Evolutionary conservation across 2,329 filamentous ascomycete genomes (phyloP).

Genomic region (Dendrostoma leiphaemia): DNA sequence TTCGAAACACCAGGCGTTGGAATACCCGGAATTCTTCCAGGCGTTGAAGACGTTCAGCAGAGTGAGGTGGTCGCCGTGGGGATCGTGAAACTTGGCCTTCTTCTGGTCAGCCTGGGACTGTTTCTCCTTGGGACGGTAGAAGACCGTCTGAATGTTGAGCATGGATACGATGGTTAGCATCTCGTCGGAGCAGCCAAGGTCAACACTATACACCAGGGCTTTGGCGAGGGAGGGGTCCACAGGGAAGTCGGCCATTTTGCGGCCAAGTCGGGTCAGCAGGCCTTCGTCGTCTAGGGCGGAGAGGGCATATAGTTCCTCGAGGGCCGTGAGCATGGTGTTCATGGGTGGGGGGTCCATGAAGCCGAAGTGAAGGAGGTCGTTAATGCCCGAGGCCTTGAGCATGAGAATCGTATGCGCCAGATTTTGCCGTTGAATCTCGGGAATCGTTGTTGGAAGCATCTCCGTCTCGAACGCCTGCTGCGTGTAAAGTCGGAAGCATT

Average conservation of each 20-base stretch:
- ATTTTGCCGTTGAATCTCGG: constrained; percentile 95
- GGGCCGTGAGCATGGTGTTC: constrained; percentile 93
- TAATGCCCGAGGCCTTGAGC: constrained; percentile 99
- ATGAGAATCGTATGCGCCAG: constrained; percentile 90
- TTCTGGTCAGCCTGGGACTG: constrained; percentile 95
- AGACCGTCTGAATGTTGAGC: constrained; percentile 83
- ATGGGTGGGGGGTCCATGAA: constrained; percentile 99
- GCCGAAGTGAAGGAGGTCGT: constrained; percentile 94
- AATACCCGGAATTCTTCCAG: constrained; percentile 86
- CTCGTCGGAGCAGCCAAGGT: constrained; percentile 88
- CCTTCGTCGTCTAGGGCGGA: constrained; percentile 94
- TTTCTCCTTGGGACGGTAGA: constrained; percentile 97
- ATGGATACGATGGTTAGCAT: constrained; percentile 92
- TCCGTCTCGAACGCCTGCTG: constrained; percentile 94
- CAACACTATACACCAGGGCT: constrained; percentile 81
- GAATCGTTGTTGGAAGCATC: constrained; percentile 94
- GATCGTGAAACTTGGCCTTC: constrained; percentile 96
- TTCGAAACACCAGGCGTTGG: constrained; percentile 91
- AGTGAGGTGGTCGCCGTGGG: constrained; percentile 90
- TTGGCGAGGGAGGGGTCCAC: constrained; percentile 95
- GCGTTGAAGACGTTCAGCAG: constrained; percentile 94
- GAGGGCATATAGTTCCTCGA: constrained; percentile 92
- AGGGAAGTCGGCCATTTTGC: constrained; percentile 98
- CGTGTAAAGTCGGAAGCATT: constrained; percentile 93
- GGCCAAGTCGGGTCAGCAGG: constrained; percentile 81